phyloP scores from a whole-genome alignment of 148 eudicot species.

The Talinum fruticosum region DNA sequence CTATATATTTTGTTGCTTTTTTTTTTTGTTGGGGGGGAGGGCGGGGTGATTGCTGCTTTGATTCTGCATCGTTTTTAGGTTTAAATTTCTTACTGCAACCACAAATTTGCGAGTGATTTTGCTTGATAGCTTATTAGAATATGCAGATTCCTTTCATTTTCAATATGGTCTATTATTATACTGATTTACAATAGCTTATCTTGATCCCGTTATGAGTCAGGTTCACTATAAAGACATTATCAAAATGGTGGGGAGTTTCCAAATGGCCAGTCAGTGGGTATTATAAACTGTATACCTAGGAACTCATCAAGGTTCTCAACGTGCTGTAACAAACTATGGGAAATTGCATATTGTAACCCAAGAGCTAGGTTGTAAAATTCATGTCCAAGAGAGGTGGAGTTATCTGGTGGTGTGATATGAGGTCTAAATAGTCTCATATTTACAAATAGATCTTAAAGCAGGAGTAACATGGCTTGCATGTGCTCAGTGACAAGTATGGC shows the following conservation, averaged over 20 bases:
- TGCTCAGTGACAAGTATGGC: slow-evolving; percentile 41
- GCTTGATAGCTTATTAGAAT: neutral
- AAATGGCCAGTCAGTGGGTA: neutral
- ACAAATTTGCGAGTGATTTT: neutral
- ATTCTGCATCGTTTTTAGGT: neutral
- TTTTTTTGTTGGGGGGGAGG: too few relatives aligned
- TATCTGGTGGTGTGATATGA: neutral
- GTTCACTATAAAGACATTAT: neutral
- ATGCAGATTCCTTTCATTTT: slow-evolving; percentile 12
- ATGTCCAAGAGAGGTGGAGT: neutral
- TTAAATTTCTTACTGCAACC: neutral
- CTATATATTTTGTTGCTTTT: neutral
- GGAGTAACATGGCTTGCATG: slow-evolving; percentile 81
- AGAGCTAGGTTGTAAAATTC: neutral
- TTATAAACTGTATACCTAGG: neutral
- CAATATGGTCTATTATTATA: slow-evolving; percentile 4
- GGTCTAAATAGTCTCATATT: slow-evolving; percentile 6
- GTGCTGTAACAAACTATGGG: slow-evolving; percentile 13
- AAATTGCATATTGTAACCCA: slow-evolving; percentile 3
- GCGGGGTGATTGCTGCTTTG: neutral
- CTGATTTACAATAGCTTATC: neutral
- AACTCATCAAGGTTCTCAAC: slow-evolving; percentile 19
- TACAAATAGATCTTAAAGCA: slow-evolving; percentile 27
- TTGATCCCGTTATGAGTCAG: neutral
- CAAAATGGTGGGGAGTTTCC: neutral